Conservation (phyloP, 768 basidiomycete genomes). For the Xerocomellus chrysenteron region DNA sequence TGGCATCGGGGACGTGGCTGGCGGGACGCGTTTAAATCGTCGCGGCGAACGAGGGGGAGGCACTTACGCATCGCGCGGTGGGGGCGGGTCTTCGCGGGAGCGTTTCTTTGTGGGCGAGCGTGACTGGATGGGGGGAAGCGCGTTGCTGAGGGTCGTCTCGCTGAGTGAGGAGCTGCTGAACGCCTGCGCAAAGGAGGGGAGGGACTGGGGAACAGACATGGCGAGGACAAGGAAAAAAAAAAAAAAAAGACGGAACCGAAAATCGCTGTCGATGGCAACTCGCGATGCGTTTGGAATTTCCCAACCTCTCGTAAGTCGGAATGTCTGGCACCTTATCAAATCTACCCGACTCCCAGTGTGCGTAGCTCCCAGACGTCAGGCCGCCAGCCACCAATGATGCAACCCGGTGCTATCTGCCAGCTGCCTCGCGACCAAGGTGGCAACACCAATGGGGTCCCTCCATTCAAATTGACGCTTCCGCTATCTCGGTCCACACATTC, state of each 20-base stretch:
- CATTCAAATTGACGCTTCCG: not conserved
- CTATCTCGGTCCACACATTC: constrained; percentile 1
- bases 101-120: constrained; percentile 46
- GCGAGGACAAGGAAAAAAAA: not conserved
- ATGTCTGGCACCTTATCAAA: too few species aligned
- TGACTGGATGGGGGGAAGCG: constrained; percentile 65
- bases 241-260: constrained; percentile 19
- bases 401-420: too few species aligned
- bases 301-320: constrained; percentile 3
- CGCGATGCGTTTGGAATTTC: not conserved
- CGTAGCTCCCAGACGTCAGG: too few species aligned
- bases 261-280: not conserved
- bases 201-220: constrained; percentile 58
- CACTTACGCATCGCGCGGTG: constrained; percentile 45
- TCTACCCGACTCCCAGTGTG: too few species aligned
- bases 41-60: not conserved
- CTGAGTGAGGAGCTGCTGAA: constrained; percentile 60
- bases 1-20: constrained; percentile 24
- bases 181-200: constrained; percentile 78
- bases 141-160: constrained; percentile 51
- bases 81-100: constrained; percentile 38
- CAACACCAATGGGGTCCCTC: constrained; percentile 7
- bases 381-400: too few species aligned
- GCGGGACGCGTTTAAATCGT: constrained; percentile 16
- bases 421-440: constrained; percentile 5